Conservation (phyloP, 2,329 filamentous ascomycete species). For the Alternaria sp. region DNA sequence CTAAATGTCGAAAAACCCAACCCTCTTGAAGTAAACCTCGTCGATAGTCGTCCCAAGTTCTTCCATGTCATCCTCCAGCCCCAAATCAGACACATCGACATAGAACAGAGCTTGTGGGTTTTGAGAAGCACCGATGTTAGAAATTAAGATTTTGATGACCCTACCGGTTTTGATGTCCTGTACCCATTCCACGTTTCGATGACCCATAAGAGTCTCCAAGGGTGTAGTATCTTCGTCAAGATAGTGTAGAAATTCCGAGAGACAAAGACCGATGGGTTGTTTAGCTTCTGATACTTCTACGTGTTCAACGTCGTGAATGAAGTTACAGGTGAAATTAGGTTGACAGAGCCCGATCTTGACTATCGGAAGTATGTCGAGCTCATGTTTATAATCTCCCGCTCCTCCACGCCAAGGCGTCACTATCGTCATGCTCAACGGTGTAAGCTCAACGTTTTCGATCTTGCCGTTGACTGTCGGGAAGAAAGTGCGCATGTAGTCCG, state of each 20-base stretch:
- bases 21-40: no score
- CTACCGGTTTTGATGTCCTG: neutral
- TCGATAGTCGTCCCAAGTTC: neutral
- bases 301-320: neutral
- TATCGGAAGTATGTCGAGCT: neutral
- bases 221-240: neutral
- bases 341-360: neutral
- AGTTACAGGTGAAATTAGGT: neutral
- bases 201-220: neutral
- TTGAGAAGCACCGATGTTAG: accelerated
- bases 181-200: neutral
- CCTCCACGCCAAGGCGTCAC: neutral
- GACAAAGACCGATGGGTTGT: no score
- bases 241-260: neutral
- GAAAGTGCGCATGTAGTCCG: neutral
- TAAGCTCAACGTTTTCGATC: neutral
- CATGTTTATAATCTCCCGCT: neutral
- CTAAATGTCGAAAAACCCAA: no score
- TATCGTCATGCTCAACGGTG: neutral
- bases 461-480: neutral
- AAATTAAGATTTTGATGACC: neutral
- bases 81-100: neutral
- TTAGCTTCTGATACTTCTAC: no score
- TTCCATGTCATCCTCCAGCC: neutral
- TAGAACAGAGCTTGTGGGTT: neutral